Percentiles rank a stretch among this genome's conserved stretches.
Conservation (phyloP, 371 early-diverging fungal species). For the Rhizomucor miehei region DNA sequence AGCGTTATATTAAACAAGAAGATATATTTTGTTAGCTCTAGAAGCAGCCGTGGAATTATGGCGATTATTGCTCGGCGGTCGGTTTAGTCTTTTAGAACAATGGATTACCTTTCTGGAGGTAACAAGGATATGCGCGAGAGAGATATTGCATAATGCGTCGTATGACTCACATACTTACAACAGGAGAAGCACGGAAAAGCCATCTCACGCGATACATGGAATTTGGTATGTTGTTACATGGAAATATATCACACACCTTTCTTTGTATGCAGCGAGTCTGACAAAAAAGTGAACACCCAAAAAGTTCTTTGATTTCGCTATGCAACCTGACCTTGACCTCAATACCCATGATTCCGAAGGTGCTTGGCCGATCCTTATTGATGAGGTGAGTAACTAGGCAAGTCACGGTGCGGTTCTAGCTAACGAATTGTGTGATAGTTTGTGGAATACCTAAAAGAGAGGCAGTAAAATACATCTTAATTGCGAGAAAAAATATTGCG, state of each 20-base stretch:
- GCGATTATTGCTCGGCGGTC: conserved; percentile 62
- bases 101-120: conserved; percentile 75
- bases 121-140: no score
- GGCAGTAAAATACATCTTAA: neutral
- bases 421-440: conserved; percentile 4
- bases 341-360: conserved; percentile 73
- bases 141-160: no score
- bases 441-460: conserved; percentile 13
- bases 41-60: conserved; percentile 78
- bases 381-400: conserved; percentile 48
- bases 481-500: no score
- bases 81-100: conserved; percentile 60
- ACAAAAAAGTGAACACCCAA: neutral
- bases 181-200: conserved; percentile 73
- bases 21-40: conserved; percentile 59
- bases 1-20: no score
- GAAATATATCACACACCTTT: no score
- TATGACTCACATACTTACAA: neutral
- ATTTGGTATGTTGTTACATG: conserved; percentile 48
- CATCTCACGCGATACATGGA: conserved; percentile 87
- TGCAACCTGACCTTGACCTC: conserved; percentile 58
- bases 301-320: conserved; percentile 78
- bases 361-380: conserved; percentile 83
- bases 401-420: neutral
- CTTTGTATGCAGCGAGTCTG: neutral